These are phyloP conservation scores for Pleurotus giganteus DNA, from an alignment of 768 basidiomycete species.

Conservation along the genomic window DNA sequence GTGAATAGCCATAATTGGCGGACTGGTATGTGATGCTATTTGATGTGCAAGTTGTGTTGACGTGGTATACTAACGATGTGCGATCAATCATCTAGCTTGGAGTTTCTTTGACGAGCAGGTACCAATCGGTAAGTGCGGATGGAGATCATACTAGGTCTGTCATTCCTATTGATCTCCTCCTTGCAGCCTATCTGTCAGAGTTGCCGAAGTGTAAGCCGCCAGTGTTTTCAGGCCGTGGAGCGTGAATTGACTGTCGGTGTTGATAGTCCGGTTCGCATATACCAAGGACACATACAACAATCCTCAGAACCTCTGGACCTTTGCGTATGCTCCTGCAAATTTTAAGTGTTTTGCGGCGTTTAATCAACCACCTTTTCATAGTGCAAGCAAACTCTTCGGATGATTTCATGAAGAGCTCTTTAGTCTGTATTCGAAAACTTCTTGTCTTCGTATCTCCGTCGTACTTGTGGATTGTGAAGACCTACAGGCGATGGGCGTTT, in stretches of 20 bases:
- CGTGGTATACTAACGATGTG: background rate
- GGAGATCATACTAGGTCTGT: background rate
- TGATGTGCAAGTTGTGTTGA: background rate
- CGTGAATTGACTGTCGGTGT: background rate
- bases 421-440: background rate
- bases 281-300: constrained; percentile 63
- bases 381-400: constrained; percentile 12
- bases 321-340: constrained; percentile 39
- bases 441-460: background rate
- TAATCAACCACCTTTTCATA: background rate
- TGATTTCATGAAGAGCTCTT: background rate
- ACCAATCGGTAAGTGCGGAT: constrained; percentile 34
- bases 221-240: background rate
- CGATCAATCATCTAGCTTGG: constrained; percentile 32
- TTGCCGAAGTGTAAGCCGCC: constrained; percentile 28
- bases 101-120: constrained; percentile 37
- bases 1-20: constrained; percentile 43
- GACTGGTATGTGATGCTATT: constrained; percentile 30
- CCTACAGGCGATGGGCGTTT: background rate
- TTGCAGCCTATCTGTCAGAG: constrained; percentile 41
- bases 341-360: background rate
- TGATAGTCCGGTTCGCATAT: constrained; percentile 56
- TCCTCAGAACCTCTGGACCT: constrained; percentile 58
- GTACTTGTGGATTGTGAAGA: background rate
- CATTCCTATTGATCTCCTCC: background rate